A percentile compares a stretch with the other conserved stretches of the same genome.
These are phyloP conservation scores for Lunasporangiospora selenospora DNA, from an alignment of 192 early-diverging fungal species.

Conservation along the genomic window DNA sequence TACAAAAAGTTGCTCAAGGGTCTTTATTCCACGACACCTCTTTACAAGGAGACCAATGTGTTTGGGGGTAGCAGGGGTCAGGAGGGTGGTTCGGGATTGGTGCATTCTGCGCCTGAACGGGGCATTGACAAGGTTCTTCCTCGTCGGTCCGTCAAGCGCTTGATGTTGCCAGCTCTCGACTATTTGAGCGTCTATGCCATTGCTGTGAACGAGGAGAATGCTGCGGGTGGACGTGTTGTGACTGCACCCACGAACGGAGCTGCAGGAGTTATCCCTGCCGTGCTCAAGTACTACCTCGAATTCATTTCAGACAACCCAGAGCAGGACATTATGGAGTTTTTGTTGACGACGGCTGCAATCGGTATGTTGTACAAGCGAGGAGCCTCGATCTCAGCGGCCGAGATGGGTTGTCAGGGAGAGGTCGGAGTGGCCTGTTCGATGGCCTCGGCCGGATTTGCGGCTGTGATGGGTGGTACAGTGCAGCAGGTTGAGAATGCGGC, in stretches of 20 bases:
- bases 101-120: constrained; percentile 9
- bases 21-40: constrained; percentile 57
- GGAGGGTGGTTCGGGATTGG: constrained; percentile 10
- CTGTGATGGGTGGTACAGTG: constrained; percentile 94
- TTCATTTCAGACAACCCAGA: constrained; percentile 89
- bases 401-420: constrained; percentile 98
- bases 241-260: constrained; percentile 97
- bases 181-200: constrained; percentile 94
- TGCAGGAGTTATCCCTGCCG: constrained; percentile 92
- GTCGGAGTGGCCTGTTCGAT: constrained; percentile 98
- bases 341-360: constrained; percentile 92
- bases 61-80: not conserved
- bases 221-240: constrained; percentile 82
- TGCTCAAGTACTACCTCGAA: constrained; percentile 95
- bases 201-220: constrained; percentile 95
- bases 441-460: constrained; percentile 93
- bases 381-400: constrained; percentile 92
- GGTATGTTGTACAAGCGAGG: constrained; percentile 98
- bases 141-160: constrained; percentile 57
- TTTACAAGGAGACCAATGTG: constrained; percentile 35
- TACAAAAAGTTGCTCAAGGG: constrained; percentile 88
- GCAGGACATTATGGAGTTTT: constrained; percentile 89
- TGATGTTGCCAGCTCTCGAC: constrained; percentile 84
- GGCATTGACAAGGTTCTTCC: constrained; percentile 51
- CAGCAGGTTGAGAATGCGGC: constrained; percentile 95